Percentiles rank a stretch among this genome's conserved stretches.
Evolutionary conservation across 2,329 filamentous ascomycete species (phyloP).

Genomic region (Botryotinia calthae): DNA sequence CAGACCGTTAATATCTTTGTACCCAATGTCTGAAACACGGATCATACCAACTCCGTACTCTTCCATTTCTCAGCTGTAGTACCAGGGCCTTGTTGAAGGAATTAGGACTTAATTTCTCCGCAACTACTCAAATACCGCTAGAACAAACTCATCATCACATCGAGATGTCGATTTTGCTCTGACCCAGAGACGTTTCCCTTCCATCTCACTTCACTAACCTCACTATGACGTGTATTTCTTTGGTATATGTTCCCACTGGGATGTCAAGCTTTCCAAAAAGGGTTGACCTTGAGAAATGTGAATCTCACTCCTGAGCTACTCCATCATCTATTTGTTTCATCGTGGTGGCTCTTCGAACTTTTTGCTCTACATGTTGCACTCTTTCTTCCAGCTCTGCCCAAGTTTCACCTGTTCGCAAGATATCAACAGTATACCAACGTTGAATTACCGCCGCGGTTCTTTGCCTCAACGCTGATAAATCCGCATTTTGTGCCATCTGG

Average conservation of each 20-base stretch:
- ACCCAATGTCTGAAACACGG: conserved; percentile 17
- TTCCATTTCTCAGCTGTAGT: background rate
- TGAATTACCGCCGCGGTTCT: conserved; percentile 36
- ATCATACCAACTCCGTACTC: conserved; percentile 7
- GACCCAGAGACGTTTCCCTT: background rate
- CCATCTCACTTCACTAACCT: conserved; percentile 8
- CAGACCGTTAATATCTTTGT: background rate
- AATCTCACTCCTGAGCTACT: conserved; percentile 24
- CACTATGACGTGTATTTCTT: background rate
- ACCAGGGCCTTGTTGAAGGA: background rate
- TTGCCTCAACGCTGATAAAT: conserved; percentile 35
- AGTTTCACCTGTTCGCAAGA: conserved; percentile 36
- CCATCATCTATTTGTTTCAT: conserved; percentile 29
- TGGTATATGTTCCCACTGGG: background rate
- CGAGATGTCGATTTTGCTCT: conserved; percentile 1
- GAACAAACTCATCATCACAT: background rate
- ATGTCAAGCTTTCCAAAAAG: background rate
- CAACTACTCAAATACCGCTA: background rate
- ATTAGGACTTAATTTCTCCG: background rate
- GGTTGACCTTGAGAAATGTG: conserved; percentile 28
- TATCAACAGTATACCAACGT: conserved; percentile 36
- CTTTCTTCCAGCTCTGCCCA: conserved; percentile 39
- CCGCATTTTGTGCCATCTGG: conserved; percentile 35
- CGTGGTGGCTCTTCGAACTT: conserved; percentile 28
- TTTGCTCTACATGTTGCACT: conserved; percentile 35